Evolutionary conservation across 2,329 filamentous ascomycete genomes (phyloP).

Genomic region (Penicillium sp.): DNA sequence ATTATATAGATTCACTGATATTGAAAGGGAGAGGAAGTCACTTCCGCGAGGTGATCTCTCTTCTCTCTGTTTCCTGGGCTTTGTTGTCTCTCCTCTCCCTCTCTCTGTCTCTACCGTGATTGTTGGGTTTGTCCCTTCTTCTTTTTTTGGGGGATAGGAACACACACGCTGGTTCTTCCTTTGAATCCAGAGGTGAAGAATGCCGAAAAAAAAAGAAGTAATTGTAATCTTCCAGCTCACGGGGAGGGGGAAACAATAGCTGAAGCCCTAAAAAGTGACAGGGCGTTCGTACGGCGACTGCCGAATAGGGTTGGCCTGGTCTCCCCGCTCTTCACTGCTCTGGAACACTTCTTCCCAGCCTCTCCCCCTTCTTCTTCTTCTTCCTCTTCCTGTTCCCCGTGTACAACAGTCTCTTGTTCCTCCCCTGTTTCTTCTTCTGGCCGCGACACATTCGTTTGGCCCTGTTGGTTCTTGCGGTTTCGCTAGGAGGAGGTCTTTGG

Average conservation of each 20-base stretch:
- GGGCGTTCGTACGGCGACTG: conserved; percentile 20
- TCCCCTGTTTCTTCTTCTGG: conserved; percentile 21
- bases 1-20: not conserved
- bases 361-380: conserved; percentile 20
- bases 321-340: conserved; percentile 25
- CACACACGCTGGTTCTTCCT: no score
- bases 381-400: conserved; percentile 21
- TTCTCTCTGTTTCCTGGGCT: no score
- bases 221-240: no score
- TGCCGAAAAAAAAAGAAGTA: no score
- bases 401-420: conserved; percentile 30
- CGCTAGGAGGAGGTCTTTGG: conserved; percentile 23
- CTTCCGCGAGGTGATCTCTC: no score
- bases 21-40: no score
- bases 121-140: no score
- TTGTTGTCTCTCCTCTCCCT: no score
- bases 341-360: conserved; percentile 22
- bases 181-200: no score
- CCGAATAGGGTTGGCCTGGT: conserved; percentile 24
- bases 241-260: not conserved
- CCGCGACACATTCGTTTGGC: conserved; percentile 31
- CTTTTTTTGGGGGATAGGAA: no score
- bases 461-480: conserved; percentile 15
- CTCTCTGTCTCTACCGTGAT: no score
- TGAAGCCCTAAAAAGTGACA: conserved; percentile 7